A percentile compares a stretch with the other conserved stretches of the same genome.
These are phyloP conservation scores for Tulasnella sp. DNA, from an alignment of 768 basidiomycete genomes.

Conservation along the genomic window DNA sequence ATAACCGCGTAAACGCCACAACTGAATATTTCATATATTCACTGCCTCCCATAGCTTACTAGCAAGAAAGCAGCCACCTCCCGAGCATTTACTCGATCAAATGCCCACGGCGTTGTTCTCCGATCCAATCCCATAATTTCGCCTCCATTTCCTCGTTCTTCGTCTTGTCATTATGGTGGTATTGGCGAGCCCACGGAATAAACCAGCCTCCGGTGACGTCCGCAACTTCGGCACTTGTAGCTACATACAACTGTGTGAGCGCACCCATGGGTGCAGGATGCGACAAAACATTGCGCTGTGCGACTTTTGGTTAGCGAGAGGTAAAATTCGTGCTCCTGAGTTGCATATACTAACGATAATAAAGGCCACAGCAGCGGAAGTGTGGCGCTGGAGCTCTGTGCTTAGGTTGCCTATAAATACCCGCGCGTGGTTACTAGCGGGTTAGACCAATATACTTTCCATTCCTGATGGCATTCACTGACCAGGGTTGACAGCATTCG, in stretches of 20 bases:
- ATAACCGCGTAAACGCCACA: neutral
- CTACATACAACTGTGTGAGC: conserved; percentile 23
- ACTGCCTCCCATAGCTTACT: neutral
- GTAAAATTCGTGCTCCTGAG: neutral
- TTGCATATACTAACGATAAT: conserved; percentile 13
- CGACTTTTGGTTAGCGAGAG: neutral
- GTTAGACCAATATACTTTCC: neutral
- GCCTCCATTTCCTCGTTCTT: conserved; percentile 1
- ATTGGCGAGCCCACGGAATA: conserved; percentile 13
- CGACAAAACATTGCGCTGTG: neutral
- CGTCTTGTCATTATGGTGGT: neutral
- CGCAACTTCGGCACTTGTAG: conserved; percentile 16
- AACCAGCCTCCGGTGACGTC: conserved; percentile 19
- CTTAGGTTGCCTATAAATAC: neutral
- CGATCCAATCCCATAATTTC: conserved; percentile 19
- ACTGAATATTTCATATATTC: neutral
- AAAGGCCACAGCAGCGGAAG: neutral
- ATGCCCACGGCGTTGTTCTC: conserved; percentile 15
- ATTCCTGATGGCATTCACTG: neutral
- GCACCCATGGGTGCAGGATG: conserved; percentile 22
- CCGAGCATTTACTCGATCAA: neutral
- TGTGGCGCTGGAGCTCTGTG: conserved; percentile 11
- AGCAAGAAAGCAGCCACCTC: neutral
- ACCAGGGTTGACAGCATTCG: conserved; percentile 20
- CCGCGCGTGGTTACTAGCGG: neutral